These are phyloP conservation scores for Suillus clintonianus DNA, from an alignment of 768 basidiomycete species.

Conservation along the genomic window DNA sequence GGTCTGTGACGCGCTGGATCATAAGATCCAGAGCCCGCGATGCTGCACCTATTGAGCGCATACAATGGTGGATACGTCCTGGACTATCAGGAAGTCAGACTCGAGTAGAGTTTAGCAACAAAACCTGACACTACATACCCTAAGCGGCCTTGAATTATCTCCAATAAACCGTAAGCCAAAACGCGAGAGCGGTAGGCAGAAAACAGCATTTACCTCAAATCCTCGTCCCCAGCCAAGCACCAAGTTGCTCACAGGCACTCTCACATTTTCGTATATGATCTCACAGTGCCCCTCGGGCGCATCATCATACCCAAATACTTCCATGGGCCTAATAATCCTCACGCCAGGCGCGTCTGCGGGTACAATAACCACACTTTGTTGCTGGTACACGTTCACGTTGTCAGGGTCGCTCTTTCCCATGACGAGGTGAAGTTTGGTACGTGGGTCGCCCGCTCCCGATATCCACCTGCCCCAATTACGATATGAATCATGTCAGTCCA, in stretches of 20 bases:
- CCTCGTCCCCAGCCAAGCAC: constrained; percentile 93
- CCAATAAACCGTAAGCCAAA: neutral
- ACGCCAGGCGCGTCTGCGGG: constrained; percentile 86
- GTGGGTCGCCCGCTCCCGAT: constrained; percentile 93
- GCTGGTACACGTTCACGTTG: constrained; percentile 73
- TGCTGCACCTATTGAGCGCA: constrained; percentile 94
- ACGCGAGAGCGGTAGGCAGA: neutral
- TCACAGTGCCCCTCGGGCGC: constrained; percentile 98
- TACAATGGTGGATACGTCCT: constrained; percentile 96
- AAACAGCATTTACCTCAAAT: constrained; percentile 66
- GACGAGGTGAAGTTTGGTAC: constrained; percentile 87
- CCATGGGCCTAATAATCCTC: constrained; percentile 88
- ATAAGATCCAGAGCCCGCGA: constrained; percentile 83
- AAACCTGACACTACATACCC: constrained; percentile 51
- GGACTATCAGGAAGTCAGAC: constrained; percentile 50
- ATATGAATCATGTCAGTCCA: neutral
- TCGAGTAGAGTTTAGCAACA: neutral
- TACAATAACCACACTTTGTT: constrained; percentile 96
- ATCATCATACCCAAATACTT: constrained; percentile 92
- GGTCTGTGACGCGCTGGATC: constrained; percentile 92
- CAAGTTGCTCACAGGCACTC: constrained; percentile 80
- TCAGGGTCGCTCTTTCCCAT: constrained; percentile 92
- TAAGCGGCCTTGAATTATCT: constrained; percentile 94
- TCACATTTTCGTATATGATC: constrained; percentile 91
- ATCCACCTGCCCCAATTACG: constrained; percentile 74